phyloP scores from a whole-genome alignment of 148 eudicot genomes.

The Polygonum aviculare region DNA sequence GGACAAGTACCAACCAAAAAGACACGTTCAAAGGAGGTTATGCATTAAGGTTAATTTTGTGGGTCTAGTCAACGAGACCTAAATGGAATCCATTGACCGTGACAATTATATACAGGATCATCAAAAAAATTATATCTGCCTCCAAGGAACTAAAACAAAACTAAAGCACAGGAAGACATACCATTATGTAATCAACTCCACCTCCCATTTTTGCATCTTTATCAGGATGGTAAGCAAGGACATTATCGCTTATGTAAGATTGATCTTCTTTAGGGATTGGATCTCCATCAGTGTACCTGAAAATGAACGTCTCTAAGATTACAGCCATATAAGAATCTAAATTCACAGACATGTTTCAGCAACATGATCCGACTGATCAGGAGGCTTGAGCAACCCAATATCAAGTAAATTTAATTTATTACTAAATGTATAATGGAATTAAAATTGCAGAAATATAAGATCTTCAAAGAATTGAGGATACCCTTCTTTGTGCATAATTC shows the following conservation, averaged over 20 bases:
- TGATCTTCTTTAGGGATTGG: slow-evolving; percentile 76
- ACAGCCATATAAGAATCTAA: neutral
- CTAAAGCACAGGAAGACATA: slow-evolving; percentile 16
- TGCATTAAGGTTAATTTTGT: neutral
- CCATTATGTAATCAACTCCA: slow-evolving; percentile 70
- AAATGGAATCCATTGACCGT: neutral
- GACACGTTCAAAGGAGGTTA: neutral
- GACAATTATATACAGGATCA: neutral
- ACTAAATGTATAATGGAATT: neutral
- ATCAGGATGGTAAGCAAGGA: slow-evolving; percentile 73
- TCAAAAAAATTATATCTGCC: neutral
- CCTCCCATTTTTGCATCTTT: slow-evolving; percentile 69
- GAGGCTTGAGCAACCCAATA: neutral
- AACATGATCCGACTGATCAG: neutral
- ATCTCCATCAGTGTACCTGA: slow-evolving; percentile 82
- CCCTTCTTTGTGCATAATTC: slow-evolving; percentile 71
- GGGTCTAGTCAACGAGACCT: neutral
- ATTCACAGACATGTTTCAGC: neutral
- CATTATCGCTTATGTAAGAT: slow-evolving; percentile 47
- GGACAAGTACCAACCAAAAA: neutral
- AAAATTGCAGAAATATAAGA: neutral
- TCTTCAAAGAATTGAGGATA: slow-evolving; percentile 17
- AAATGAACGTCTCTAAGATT: slow-evolving; percentile 10
- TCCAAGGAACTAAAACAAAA: neutral
- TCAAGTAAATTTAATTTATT: neutral